Evolutionary conservation across 139 green algal species (phyloP).

Genomic region (Eudorina sp.): DNA sequence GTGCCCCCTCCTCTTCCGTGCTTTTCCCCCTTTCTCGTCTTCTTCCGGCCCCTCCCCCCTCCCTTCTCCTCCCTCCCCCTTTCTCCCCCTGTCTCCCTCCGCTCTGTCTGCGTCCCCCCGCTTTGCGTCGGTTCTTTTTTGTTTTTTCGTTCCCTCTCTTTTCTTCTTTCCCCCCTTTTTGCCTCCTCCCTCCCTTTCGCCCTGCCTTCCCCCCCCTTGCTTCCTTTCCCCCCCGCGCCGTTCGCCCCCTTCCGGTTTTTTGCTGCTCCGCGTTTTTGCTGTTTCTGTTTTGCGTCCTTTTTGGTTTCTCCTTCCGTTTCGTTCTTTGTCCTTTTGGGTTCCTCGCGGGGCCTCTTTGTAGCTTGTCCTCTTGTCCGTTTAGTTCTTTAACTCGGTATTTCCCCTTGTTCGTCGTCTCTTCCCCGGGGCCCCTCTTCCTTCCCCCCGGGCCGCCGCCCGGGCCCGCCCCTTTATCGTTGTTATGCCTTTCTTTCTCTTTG

Average conservation of each 20-base stretch:
- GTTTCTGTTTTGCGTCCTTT: neutral
- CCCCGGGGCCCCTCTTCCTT: no score
- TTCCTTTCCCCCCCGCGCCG: neutral
- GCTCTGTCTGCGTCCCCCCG: neutral
- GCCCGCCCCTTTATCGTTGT: neutral
- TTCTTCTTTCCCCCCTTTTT: no score
- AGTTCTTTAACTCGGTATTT: no score
- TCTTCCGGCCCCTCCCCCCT: neutral
- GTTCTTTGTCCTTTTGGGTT: neutral
- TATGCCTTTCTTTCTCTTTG: no score
- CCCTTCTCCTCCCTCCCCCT: neutral
- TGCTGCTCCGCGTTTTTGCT: no score
- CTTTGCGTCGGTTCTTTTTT: neutral
- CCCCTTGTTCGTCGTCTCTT: no score
- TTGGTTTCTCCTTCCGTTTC: neutral
- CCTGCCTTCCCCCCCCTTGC: neutral
- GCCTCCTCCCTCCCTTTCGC: neutral
- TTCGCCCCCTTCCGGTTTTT: no score
- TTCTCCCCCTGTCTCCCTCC: neutral
- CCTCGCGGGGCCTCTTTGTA: neutral
- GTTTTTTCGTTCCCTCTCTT: neutral
- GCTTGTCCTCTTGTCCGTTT: neutral
- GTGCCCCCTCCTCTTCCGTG: neutral
- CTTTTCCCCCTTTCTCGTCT: neutral
- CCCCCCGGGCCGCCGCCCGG: no score